These are phyloP conservation scores for Microsporum canis DNA, from an alignment of 2,329 filamentous ascomycete genomes.

Conservation along the genomic window DNA sequence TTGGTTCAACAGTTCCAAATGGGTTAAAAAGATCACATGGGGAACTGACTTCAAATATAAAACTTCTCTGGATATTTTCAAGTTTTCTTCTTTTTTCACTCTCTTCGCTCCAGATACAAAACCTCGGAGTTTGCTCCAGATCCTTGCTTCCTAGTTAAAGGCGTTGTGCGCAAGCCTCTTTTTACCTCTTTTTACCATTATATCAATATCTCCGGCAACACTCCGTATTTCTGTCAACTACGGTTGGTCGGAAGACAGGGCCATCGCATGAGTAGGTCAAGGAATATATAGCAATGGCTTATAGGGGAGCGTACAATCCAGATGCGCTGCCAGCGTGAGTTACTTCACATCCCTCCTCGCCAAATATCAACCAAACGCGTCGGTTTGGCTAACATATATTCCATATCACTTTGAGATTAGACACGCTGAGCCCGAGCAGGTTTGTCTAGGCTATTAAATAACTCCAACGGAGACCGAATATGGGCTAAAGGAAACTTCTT, in stretches of 20 bases:
- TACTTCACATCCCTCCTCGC: neutral
- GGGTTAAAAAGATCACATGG: neutral
- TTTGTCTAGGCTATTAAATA: conserved; percentile 26
- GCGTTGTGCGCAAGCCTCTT: neutral
- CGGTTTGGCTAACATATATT: neutral
- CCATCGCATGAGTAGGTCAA: neutral
- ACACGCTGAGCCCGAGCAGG: conserved; percentile 65
- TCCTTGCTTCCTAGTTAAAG: neutral
- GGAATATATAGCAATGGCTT: conserved; percentile 55
- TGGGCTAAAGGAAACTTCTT: neutral
- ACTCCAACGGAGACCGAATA: too few relatives aligned
- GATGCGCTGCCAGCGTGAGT: conserved; percentile 85
- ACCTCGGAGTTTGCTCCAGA: neutral
- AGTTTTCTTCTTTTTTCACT: neutral
- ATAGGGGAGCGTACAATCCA: conserved; percentile 85
- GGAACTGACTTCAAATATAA: neutral
- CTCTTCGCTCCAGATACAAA: neutral
- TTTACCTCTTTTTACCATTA: neutral
- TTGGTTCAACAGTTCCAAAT: neutral
- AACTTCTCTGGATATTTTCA: neutral
- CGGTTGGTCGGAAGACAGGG: neutral
- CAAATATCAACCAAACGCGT: neutral
- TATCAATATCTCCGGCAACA: neutral
- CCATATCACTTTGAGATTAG: conserved; percentile 29
- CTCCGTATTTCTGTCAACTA: too few relatives aligned